Evolutionary conservation across 257 asterid species (phyloP).

Genomic region (Solanum gandarillasii): DNA sequence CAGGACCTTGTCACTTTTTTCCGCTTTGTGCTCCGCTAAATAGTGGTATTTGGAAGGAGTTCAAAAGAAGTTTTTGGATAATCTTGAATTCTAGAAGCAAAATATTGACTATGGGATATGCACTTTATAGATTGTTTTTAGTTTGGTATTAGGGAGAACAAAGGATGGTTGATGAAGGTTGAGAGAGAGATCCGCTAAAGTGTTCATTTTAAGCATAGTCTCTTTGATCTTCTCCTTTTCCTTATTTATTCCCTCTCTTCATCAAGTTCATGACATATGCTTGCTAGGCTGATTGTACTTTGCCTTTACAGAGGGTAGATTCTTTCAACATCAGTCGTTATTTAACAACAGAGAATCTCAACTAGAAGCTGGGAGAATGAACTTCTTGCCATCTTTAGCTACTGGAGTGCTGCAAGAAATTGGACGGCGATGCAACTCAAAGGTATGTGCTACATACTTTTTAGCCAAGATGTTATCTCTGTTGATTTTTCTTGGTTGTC

Average conservation of each 20-base stretch:
- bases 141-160: neutral
- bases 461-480: neutral
- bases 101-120: neutral
- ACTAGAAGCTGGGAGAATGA: slow-evolving; percentile 46
- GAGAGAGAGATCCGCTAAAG: neutral
- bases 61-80: neutral
- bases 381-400: slow-evolving; percentile 41
- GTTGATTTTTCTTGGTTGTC: neutral
- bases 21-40: neutral
- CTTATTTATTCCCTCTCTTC: neutral
- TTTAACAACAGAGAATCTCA: slow-evolving; percentile 36
- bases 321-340: slow-evolving; percentile 24
- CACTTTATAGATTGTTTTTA: neutral
- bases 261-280: neutral
- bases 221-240: neutral
- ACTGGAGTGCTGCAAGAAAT: slow-evolving; percentile 81
- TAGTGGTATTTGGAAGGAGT: neutral
- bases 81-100: neutral
- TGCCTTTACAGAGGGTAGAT: slow-evolving; percentile 28
- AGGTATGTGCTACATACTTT: slow-evolving; percentile 28
- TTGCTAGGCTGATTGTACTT: neutral
- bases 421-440: slow-evolving; percentile 79
- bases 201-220: neutral
- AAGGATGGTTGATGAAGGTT: neutral
- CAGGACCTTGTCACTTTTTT: neutral